Conservation (phyloP, 768 basidiomycete species). For the Russula griseocarnosa region DNA sequence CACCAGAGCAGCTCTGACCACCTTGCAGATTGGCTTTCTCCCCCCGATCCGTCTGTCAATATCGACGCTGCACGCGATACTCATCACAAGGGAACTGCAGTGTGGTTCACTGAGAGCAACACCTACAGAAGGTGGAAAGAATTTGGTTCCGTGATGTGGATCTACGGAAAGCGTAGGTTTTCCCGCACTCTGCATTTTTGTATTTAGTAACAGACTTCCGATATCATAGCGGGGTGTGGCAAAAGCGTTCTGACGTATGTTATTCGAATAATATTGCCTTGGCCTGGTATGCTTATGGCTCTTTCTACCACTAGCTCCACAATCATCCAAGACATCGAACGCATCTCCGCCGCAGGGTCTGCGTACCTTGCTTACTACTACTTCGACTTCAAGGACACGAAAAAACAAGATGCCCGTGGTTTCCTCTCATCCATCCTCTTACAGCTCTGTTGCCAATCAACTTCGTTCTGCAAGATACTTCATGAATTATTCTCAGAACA, state of each 20-base stretch:
- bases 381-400: neutral
- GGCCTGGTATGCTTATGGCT: neutral
- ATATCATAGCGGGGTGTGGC: neutral
- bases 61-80: neutral
- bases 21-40: neutral
- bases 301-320: neutral
- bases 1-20: neutral
- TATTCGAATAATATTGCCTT: neutral
- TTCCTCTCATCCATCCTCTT: constrained; percentile 1
- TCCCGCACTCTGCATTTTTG: neutral
- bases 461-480: neutral
- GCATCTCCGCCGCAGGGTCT: neutral
- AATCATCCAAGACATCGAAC: neutral
- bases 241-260: neutral
- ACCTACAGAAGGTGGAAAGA: neutral
- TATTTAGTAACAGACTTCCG: neutral
- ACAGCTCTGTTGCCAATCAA: neutral
- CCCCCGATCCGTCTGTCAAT: neutral
- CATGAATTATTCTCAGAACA: neutral
- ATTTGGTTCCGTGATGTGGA: neutral
- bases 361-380: neutral
- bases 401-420: neutral
- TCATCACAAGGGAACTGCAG: neutral
- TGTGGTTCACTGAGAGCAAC: neutral
- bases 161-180: neutral